Conservation (phyloP, 371 early-diverging fungal species). For the Mucor lusitanicus region DNA sequence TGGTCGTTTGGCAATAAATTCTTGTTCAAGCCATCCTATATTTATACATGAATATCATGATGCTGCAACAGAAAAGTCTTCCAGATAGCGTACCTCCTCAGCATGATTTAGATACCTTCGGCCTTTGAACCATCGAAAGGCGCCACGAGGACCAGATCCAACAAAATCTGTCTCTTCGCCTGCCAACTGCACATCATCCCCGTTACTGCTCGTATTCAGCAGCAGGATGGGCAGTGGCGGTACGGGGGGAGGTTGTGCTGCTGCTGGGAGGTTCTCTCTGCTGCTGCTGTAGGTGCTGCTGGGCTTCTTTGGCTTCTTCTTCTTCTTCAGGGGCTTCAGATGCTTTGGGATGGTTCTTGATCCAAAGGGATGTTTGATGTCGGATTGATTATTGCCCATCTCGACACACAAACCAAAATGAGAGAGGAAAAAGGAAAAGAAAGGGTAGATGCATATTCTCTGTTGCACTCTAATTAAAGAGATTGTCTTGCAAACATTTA, state of each 20-base stretch:
- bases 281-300: background rate
- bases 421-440: background rate
- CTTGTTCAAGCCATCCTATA: constrained; percentile 4
- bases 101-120: constrained; percentile 14
- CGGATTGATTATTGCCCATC: constrained; percentile 16
- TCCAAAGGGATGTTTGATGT: constrained; percentile 1
- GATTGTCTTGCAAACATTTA: background rate
- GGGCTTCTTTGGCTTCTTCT: background rate
- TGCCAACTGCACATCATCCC: background rate
- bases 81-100: background rate
- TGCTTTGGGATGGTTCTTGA: constrained; percentile 6
- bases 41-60: background rate
- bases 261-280: background rate
- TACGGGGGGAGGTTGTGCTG: background rate
- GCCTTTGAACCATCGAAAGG: constrained; percentile 35
- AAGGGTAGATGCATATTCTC: background rate
- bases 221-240: background rate
- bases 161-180: constrained; percentile 4
- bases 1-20: constrained; percentile 30
- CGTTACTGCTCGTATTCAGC: background rate
- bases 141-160: constrained; percentile 26
- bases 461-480: background rate
- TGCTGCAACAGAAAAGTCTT: background rate
- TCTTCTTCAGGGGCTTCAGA: constrained; percentile 8
- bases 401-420: background rate